Evolutionary conservation across 1,139 yeast species (phyloP), one percentile per base, ranked within the genome.

Genomic region (Pichia sp.): DNA sequence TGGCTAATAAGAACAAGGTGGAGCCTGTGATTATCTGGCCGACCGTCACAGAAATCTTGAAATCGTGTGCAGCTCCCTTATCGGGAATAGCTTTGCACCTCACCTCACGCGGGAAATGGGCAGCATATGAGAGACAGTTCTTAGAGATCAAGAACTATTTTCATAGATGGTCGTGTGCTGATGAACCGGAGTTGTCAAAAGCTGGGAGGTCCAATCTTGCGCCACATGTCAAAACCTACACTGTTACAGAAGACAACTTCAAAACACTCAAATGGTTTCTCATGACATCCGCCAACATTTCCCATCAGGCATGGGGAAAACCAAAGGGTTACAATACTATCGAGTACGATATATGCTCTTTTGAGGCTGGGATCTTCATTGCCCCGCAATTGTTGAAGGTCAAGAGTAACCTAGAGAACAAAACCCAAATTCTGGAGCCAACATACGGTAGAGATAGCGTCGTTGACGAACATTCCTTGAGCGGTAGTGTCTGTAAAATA

Each of bases 301-400:
- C 88, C 31, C 77, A 78, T 54, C 84, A 81, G 58, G 91, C 91
- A 0, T 85, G 91, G 91, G 92, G 92, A 0, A 71, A 70, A n/a
- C 75, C 74, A 54, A 58, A 59, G 65, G 36, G 71, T 64, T 61
- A 51, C 17, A 53, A 52, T 30, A 8, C 43, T 17, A 43, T 59
- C 7, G 52, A 55, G 12, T 67, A 64, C 54, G 51, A 57, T 33
- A 60, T 68, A 30, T 50, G 54, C 4, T 67, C 71, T 0, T 84
- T 75, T 65, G 92, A 85, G 64, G 74, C 82, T 5, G 86, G 91
- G 1, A 78, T 85, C 0, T 66, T 84, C 36, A 61, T 80, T 9
- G 68, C 67, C 4, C 71, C 73, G 1, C 63, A 58, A 27, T 64
- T 58, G 17, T 57, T 64, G 4, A 60, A 59, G 24, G 38, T 61